Evolutionary conservation across 1,284 basidiomycete genomes (phyloP).

Genomic region (Heterobasidion parviporum): DNA sequence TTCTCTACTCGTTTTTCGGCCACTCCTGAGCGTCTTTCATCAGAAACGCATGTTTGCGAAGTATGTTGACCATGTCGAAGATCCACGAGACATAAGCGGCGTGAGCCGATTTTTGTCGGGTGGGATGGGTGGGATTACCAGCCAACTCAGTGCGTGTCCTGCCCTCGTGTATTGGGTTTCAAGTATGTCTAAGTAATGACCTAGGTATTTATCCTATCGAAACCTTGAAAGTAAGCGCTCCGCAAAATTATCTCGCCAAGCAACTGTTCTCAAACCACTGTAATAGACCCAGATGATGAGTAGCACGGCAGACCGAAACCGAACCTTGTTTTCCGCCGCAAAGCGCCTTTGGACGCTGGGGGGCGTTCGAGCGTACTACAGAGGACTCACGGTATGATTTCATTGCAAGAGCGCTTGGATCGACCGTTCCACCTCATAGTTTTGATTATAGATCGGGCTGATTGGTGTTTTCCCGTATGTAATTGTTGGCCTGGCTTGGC

Average conservation of each 20-base stretch:
- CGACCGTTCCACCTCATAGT: not conserved
- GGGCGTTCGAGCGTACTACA: slow-evolving; percentile 80
- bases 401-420: not conserved
- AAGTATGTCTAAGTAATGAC: slow-evolving; percentile 8
- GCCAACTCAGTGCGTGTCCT: slow-evolving; percentile 71
- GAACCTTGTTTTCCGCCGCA: slow-evolving; percentile 50
- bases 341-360: slow-evolving; percentile 76
- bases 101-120: slow-evolving; percentile 91
- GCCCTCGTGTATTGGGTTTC: slow-evolving; percentile 4
- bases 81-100: slow-evolving; percentile 86
- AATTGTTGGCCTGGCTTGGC: not conserved
- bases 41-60: slow-evolving; percentile 92
- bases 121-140: slow-evolving; percentile 90
- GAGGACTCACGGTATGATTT: slow-evolving; percentile 75
- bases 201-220: slow-evolving; percentile 85
- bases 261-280: slow-evolving; percentile 5
- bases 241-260: slow-evolving; percentile 3
- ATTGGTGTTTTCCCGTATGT: slow-evolving; percentile 84
- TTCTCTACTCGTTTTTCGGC: slow-evolving; percentile 7
- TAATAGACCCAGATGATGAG: slow-evolving; percentile 90
- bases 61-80: slow-evolving; percentile 88
- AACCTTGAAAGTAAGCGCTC: slow-evolving; percentile 63
- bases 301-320: slow-evolving; percentile 55
- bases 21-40: slow-evolving; percentile 4
- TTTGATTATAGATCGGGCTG: slow-evolving; percentile 63